Evolutionary conservation across 2,329 filamentous ascomycete genomes (phyloP).

Genomic region (Aspergillus luchuensis): DNA sequence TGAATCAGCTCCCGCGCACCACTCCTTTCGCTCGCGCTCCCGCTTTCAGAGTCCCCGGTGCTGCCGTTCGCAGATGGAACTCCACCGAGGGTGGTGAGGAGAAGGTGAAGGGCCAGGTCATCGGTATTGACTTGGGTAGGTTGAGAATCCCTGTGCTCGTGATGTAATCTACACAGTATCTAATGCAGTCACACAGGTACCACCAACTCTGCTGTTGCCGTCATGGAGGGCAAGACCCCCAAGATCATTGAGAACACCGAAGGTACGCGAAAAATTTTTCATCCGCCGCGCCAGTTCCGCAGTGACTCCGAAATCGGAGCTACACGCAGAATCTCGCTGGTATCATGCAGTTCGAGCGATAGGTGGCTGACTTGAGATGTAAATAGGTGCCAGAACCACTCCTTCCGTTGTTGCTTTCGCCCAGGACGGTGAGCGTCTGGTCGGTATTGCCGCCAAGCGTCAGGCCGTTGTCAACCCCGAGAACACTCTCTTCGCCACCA

Average conservation of each 20-base stretch:
- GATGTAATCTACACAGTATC: background rate
- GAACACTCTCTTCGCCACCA: slow-evolving; percentile 97
- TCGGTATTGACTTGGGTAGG: slow-evolving; percentile 95
- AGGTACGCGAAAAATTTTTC: slow-evolving; percentile 58
- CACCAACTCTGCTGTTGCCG: slow-evolving; percentile 94
- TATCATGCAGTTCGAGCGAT: background rate
- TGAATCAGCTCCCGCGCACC: slow-evolving; percentile 72
- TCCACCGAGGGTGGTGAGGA: slow-evolving; percentile 59
- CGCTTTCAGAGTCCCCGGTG: slow-evolving; percentile 68
- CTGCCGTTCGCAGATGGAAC: slow-evolving; percentile 66
- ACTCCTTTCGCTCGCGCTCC: slow-evolving; percentile 69
- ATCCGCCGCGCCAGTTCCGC: slow-evolving; percentile 11
- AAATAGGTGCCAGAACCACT: slow-evolving; percentile 78
- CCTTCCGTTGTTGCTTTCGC: slow-evolving; percentile 95
- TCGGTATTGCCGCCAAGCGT: slow-evolving; percentile 96
- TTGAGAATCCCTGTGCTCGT: slow-evolving; percentile 20
- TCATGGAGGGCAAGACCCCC: slow-evolving; percentile 95
- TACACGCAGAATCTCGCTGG: background rate
- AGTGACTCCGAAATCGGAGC: background rate
- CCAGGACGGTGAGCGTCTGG: slow-evolving; percentile 91
- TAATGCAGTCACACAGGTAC: slow-evolving; percentile 59
- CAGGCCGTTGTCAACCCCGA: slow-evolving; percentile 98
- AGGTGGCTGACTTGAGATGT: slow-evolving; percentile 19
- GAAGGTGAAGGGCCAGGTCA: slow-evolving; percentile 94
- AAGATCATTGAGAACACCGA: slow-evolving; percentile 98